Base-by-base conservation (phyloP, 768 basidiomycete species). In the Tulasnella sp. region DNA sequence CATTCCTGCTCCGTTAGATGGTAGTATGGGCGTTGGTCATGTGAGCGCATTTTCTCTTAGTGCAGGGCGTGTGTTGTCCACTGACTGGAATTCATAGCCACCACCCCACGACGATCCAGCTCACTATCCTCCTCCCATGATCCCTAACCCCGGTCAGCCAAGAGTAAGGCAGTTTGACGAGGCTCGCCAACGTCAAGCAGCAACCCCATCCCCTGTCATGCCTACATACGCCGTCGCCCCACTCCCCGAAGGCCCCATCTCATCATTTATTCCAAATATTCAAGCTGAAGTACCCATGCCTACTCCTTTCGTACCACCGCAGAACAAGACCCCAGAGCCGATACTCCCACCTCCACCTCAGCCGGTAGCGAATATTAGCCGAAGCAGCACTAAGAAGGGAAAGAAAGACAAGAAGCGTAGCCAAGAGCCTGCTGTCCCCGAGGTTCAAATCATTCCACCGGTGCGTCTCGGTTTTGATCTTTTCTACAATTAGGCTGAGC, bases 341-440 rank as follows among this genome's bases (percentile, higher is more conserved):
- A 68, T 14, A 5, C 27, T 6, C 36, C n/a, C 62, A 6, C 62
- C 62, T 18, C 27, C 62, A 7, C 58, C 58, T 31, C 21, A n/a
- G n/a, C n/a, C n/a, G n/a, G n/a, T n/a, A 27, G 62, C 18, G 10
- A 74, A 0, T 21, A 5, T 40, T 8, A 74, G n/a, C 21, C 73
- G 73, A 38, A 74, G 73, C 21, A 38, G 44, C 39, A 74, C 21
- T 10, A 74, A 74, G 39, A 74, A 74, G 21, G 73, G 73, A 42
- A 74, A 74, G 39, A 74, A 74, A 74, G 73, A 46, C 21, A 74
- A 74, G 44, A 46, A 74, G 73, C 38, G 39, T 36, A 74, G 38
- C n/a, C 36, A 24, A 24, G 73, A 74, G 2, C 10, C 10, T 42
- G 38, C 38, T 0, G 27, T 46, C 34, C 73, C 73, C 16, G 73